Evolutionary conservation across 1,139 yeast species (phyloP).

Genomic region (Saccharomyces pastorianus): DNA sequence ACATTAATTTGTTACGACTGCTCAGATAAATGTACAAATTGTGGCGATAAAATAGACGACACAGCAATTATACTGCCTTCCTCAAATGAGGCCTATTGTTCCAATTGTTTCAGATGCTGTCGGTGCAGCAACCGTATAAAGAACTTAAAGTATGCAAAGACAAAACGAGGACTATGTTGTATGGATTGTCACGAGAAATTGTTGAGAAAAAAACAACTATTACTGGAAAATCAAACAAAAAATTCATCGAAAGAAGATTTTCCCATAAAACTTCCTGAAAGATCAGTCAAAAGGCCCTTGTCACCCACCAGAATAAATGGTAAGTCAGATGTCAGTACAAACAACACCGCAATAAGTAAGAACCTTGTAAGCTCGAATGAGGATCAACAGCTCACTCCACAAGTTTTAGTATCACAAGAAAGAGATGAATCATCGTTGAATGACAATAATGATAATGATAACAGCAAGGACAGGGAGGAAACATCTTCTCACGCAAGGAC

Average conservation of each 20-base stretch:
- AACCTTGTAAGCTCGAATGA: neutral
- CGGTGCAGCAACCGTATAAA: constrained; percentile 82
- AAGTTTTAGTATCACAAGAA: neutral
- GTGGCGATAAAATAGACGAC: constrained; percentile 83
- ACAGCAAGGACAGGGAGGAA: neutral
- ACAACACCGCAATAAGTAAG: neutral
- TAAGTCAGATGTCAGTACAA: neutral
- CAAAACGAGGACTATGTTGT: constrained; percentile 88
- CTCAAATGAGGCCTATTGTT: constrained; percentile 90
- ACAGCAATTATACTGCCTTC: constrained; percentile 70
- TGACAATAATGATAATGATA: neutral
- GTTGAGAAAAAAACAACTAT: constrained; percentile 9
- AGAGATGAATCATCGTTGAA: constrained; percentile 4
- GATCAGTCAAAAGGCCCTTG: constrained; percentile 7
- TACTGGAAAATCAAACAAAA: constrained; percentile 1
- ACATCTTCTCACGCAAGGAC: constrained; percentile 13
- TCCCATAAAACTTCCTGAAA: constrained; percentile 2
- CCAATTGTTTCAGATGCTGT: constrained; percentile 82
- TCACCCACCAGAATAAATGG: constrained; percentile 2
- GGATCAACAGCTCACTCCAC: neutral
- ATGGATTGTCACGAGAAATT: constrained; percentile 81
- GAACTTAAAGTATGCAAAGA: constrained; percentile 84
- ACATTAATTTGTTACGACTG: constrained; percentile 83
- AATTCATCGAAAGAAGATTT: neutral
- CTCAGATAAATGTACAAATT: constrained; percentile 77